phyloP scores from a whole-genome alignment of 257 asterid genomes.

The Ophiorrhiza pumila region DNA sequence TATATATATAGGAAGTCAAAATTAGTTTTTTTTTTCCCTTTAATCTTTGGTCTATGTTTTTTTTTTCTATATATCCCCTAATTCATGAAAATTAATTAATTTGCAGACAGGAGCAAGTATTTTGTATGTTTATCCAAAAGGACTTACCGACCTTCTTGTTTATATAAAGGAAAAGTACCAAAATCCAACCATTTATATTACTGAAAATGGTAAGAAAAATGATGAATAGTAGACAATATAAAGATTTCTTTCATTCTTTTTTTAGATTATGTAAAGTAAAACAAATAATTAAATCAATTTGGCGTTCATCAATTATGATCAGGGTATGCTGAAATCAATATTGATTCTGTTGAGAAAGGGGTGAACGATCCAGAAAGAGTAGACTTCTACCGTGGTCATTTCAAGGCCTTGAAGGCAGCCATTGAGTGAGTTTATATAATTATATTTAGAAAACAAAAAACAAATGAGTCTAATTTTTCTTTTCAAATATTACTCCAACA shows the following conservation, averaged over 20 bases:
- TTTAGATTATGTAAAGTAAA: no score
- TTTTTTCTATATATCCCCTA: neutral
- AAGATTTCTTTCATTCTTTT: no score
- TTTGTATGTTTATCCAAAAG: slow-evolving; percentile 14
- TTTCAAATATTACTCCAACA: no score
- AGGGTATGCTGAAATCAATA: slow-evolving; percentile 27
- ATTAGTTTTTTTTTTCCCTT: no score
- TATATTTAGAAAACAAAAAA: no score
- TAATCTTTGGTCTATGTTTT: no score
- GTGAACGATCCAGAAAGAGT: slow-evolving; percentile 13
- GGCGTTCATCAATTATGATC: neutral
- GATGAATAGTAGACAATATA: no score
- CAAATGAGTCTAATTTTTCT: no score
- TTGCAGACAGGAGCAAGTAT: slow-evolving; percentile 17
- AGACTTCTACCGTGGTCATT: slow-evolving; percentile 38
- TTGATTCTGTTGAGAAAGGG: neutral
- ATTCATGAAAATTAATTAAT: no score
- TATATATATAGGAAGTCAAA: no score
- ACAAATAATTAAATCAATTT: neutral
- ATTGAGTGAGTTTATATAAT: slow-evolving; percentile 33
- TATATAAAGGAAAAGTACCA: slow-evolving; percentile 21
- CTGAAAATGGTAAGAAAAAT: slow-evolving; percentile 21
- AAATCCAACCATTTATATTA: slow-evolving; percentile 19
- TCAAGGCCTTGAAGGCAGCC: slow-evolving; percentile 28
- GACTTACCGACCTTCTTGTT: slow-evolving; percentile 21